A percentile compares a stretch with the other conserved stretches of the same genome.
Conservation (phyloP, 371 early-diverging fungal species). For the Mortierella sp. region DNA sequence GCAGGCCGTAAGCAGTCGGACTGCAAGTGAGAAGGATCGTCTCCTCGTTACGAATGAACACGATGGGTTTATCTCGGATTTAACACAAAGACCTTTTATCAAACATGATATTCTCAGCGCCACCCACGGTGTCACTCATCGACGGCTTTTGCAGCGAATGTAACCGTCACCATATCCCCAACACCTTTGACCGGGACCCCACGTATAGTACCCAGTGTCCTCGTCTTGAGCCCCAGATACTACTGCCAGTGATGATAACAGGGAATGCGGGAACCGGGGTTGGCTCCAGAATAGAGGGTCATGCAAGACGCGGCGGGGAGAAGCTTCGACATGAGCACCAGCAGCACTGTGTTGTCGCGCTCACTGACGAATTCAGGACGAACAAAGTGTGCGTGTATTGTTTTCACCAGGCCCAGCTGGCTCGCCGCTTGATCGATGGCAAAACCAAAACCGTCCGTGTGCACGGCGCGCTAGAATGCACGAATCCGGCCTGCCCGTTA, state of each 20-base stretch:
- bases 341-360: neutral
- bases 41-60: too few species aligned
- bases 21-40: too few species aligned
- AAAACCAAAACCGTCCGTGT: neutral
- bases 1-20: too few species aligned
- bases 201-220: too few species aligned
- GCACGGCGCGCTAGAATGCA: slow-evolving; percentile 1
- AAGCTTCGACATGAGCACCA: neutral
- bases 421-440: neutral
- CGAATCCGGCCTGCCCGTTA: neutral
- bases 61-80: too few species aligned
- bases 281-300: neutral
- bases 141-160: too few species aligned
- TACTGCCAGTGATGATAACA: neutral
- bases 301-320: neutral
- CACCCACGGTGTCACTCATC: too few species aligned
- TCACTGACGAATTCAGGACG: neutral
- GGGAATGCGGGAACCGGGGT: neutral
- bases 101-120: too few species aligned
- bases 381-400: neutral
- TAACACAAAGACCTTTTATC: too few species aligned
- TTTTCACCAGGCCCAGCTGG: neutral
- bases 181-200: too few species aligned
- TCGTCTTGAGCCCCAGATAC: too few species aligned
- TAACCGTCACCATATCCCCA: too few species aligned